phyloP scores from a whole-genome alignment of 192 early-diverging fungal species.

The Linnemannia schmuckeri region DNA sequence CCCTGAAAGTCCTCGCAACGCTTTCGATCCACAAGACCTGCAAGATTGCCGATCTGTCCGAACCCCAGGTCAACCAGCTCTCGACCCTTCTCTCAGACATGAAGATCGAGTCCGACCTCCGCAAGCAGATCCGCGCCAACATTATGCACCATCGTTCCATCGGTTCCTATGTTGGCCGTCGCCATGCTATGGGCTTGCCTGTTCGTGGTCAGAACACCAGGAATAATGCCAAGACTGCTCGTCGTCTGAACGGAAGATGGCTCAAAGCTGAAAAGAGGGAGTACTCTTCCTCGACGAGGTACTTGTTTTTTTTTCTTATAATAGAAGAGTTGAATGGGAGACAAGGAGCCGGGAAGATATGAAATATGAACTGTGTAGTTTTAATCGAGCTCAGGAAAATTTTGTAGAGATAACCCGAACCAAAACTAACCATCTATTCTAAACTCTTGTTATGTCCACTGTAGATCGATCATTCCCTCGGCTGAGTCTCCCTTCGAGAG shows the following conservation, averaged over 20 bases:
- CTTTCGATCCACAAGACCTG: conserved; percentile 88
- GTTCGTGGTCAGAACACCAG: conserved; percentile 91
- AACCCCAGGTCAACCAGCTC: conserved; percentile 89
- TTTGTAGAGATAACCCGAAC: not conserved
- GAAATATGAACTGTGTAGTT: not conserved
- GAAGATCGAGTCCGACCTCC: conserved; percentile 87
- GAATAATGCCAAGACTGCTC: conserved; percentile 90
- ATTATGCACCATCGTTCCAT: conserved; percentile 80
- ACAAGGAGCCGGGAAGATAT: not conserved
- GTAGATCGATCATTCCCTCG: conserved; percentile 39
- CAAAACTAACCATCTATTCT: not conserved
- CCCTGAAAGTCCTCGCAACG: conserved; percentile 79
- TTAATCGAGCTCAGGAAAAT: not conserved
- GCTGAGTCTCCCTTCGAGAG: conserved; percentile 43
- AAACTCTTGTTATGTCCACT: not conserved
- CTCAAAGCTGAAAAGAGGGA: conserved; percentile 57
- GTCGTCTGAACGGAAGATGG: conserved; percentile 82
- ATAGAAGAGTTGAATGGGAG: not conserved
- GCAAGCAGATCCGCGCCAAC: conserved; percentile 76
- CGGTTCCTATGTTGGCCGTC: conserved; percentile 83
- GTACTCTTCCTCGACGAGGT: conserved; percentile 51
- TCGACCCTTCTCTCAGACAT: conserved; percentile 88
- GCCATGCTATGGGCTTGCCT: conserved; percentile 89
- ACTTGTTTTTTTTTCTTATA: not conserved
- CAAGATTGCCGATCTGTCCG: conserved; percentile 89